These are phyloP conservation scores for Heritiera fomes DNA, from an alignment of 345 rosid species.

Conservation along the genomic window DNA sequence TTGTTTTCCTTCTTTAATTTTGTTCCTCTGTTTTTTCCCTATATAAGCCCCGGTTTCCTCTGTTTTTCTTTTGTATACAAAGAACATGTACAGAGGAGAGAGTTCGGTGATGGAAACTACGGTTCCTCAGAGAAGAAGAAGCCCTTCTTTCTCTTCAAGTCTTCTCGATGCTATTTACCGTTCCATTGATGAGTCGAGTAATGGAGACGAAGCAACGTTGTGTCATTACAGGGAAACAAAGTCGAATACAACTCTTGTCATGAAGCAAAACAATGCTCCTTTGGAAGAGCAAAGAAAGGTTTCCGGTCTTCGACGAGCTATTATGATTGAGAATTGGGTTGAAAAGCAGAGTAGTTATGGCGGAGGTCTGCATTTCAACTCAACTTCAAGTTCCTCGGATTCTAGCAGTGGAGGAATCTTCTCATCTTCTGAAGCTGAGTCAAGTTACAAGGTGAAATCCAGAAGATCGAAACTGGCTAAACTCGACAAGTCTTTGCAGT, in stretches of 20 bases:
- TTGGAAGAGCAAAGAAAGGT: conserved; percentile 19
- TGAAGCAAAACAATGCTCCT: conserved; percentile 39
- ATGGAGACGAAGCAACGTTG: conserved; percentile 22
- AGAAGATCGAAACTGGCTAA: conserved; percentile 19
- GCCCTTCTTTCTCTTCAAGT: conserved; percentile 84
- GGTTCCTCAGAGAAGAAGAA: conserved; percentile 59
- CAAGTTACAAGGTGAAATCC: conserved; percentile 32
- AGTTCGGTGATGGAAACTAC: conserved; percentile 28
- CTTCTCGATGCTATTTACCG: conserved; percentile 75
- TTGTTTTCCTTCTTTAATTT: conserved; percentile 7
- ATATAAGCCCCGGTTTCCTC: conserved; percentile 18
- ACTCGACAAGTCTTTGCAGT: conserved; percentile 21
- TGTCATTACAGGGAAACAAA: conserved; percentile 26
- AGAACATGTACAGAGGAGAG: conserved; percentile 43
- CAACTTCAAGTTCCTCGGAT: conserved; percentile 52
- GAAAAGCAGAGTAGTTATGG: conserved; percentile 43
- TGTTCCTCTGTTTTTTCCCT: conserved; percentile 24
- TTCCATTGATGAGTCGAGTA: conserved; percentile 56
- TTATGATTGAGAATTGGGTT: conserved; percentile 57
- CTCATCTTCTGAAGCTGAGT: conserved; percentile 62
- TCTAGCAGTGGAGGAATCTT: conserved; percentile 47
- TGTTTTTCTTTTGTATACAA: neutral
- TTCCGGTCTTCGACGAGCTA: conserved; percentile 39
- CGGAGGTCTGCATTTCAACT: conserved; percentile 24
- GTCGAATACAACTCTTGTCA: conserved; percentile 24